These are phyloP conservation scores for Diphasiastrum complanatum DNA, from an alignment of 83 land plant species.

Conservation along the genomic window DNA sequence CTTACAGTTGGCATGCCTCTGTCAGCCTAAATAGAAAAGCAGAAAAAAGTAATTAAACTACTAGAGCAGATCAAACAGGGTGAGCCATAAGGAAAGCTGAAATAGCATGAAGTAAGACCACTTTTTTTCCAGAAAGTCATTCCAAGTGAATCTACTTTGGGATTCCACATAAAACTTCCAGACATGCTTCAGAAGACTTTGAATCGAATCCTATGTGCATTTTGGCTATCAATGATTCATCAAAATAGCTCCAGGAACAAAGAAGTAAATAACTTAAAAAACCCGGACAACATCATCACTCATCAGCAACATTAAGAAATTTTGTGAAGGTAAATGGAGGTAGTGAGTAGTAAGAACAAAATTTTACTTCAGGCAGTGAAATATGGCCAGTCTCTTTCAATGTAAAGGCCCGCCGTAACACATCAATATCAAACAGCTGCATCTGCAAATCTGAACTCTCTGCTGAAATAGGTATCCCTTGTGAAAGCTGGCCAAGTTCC, in stretches of 20 bases:
- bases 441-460: constrained; percentile 42
- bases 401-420: constrained; percentile 67
- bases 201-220: no score
- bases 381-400: constrained; percentile 66
- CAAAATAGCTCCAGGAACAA: no score
- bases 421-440: constrained; percentile 69
- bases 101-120: no score
- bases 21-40: constrained; percentile 44
- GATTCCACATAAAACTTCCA: no score
- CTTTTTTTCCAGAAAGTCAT: no score
- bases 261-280: no score
- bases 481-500: constrained; percentile 72
- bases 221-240: no score
- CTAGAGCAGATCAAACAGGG: background rate
- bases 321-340: no score
- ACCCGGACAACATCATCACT: background rate
- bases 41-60: background rate
- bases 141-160: no score
- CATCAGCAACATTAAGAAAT: no score
- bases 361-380: constrained; percentile 60
- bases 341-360: background rate
- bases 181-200: no score
- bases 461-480: constrained; percentile 11
- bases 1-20: constrained; percentile 64
- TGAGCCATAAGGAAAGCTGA: no score